Percentiles rank a stretch among this genome's conserved stretches.
These are phyloP conservation scores for Dinochytrium kinnereticum DNA, from an alignment of 371 early-diverging fungal genomes.

Conservation along the genomic window DNA sequence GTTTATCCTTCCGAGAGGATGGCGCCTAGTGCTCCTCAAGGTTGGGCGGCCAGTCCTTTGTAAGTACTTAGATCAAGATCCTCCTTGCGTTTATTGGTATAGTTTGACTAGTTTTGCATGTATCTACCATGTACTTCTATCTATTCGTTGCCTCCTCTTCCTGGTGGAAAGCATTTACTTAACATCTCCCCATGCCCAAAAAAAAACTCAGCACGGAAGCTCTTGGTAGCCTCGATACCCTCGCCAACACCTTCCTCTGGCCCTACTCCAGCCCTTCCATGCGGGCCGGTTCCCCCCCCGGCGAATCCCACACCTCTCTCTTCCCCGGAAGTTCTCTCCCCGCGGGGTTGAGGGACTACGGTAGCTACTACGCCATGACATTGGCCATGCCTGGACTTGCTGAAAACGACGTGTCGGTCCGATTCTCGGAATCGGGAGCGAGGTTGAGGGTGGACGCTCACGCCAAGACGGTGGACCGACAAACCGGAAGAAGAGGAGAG, in stretches of 20 bases:
- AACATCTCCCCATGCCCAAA: no score
- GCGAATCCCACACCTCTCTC: not conserved
- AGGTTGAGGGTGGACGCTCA: not conserved
- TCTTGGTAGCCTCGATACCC: not conserved
- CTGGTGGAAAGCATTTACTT: no score
- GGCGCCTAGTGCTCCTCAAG: not conserved
- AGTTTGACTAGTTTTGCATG: no score
- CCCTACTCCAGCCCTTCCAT: not conserved
- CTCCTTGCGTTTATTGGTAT: no score
- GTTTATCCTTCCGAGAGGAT: not conserved
- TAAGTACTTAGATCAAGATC: slow-evolving; percentile 6
- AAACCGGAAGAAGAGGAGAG: not conserved
- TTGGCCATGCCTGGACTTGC: not conserved
- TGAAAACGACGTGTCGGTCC: not conserved
- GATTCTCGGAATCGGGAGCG: not conserved
- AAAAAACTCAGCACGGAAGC: slow-evolving; percentile 1
- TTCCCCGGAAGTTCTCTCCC: not conserved
- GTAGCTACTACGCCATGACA: not conserved
- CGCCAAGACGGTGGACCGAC: not conserved
- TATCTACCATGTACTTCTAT: no score
- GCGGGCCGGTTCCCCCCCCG: not conserved
- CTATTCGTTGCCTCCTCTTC: no score
- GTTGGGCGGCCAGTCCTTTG: not conserved
- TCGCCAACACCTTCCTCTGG: not conserved
- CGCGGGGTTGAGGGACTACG: not conserved